These are phyloP conservation scores for Candida tropicalis DNA, from an alignment of 1,139 yeast species.

Conservation along the genomic window DNA sequence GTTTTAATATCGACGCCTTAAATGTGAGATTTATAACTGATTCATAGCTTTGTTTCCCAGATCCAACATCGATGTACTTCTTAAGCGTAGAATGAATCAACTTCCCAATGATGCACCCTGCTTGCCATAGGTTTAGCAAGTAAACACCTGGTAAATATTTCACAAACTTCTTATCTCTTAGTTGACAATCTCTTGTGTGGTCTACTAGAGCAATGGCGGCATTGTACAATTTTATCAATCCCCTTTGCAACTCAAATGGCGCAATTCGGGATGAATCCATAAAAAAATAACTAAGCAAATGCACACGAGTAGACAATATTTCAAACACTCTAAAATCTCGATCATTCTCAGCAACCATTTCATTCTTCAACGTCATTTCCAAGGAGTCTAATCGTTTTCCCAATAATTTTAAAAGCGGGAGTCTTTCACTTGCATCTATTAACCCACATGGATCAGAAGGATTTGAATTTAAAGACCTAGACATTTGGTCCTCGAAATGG, in stretches of 20 bases:
- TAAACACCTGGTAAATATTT: conserved; percentile 83
- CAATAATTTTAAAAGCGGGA: conserved; percentile 72
- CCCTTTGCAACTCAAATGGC: conserved; percentile 67
- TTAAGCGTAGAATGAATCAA: conserved; percentile 75
- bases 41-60: conserved; percentile 74
- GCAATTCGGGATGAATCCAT: conserved; percentile 62
- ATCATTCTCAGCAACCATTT: conserved; percentile 25
- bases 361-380: conserved; percentile 51
- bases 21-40: conserved; percentile 70
- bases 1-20: conserved; percentile 82
- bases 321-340: conserved; percentile 74
- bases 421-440: conserved; percentile 66
- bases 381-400: conserved; percentile 74
- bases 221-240: conserved; percentile 75
- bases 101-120: conserved; percentile 81
- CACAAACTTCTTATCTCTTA: conserved; percentile 62
- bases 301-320: conserved; percentile 73
- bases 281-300: conserved; percentile 78
- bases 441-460: conserved; percentile 69
- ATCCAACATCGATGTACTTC: conserved; percentile 63
- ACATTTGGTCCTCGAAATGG: conserved; percentile 82
- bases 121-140: conserved; percentile 85
- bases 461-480: conserved; percentile 74
- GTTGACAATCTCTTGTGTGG: conserved; percentile 66
- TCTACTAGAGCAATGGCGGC: conserved; percentile 72